These are phyloP conservation scores for Penicillium capsulatum DNA, from an alignment of 2,329 filamentous ascomycete species.

Conservation along the genomic window DNA sequence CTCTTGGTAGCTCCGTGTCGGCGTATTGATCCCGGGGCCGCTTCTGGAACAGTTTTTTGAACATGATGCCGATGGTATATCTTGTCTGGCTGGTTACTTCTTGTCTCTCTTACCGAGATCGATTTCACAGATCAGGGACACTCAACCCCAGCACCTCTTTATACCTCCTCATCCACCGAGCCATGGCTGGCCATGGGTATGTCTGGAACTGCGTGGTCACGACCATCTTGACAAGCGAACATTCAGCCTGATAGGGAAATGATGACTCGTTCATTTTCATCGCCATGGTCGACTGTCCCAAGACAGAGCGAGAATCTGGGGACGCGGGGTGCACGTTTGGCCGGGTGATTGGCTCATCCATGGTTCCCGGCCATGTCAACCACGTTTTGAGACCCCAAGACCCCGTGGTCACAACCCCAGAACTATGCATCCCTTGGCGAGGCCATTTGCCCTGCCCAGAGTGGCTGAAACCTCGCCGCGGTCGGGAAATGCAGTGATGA, in stretches of 20 bases:
- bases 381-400: constrained; percentile 9
- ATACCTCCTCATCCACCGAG: constrained; percentile 7
- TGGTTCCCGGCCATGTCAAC: constrained; percentile 2
- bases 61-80: constrained; percentile 9
- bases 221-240: constrained; percentile 1
- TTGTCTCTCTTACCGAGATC: too few relatives aligned
- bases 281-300: constrained; percentile 3
- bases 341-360: constrained; percentile 4
- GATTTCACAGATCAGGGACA: too few relatives aligned
- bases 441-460: too few relatives aligned
- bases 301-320: constrained; percentile 13
- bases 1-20: constrained; percentile 9
- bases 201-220: constrained; percentile 2
- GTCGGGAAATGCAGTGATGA: constrained; percentile 11
- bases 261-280: constrained; percentile 22
- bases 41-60: constrained; percentile 17
- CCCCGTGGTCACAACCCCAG: constrained; percentile 4
- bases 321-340: constrained; percentile 9
- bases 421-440: too few relatives aligned
- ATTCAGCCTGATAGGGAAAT: constrained; percentile 5
- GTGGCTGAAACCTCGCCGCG: too few relatives aligned
- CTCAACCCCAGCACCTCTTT: constrained; percentile 3
- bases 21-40: constrained; percentile 12
- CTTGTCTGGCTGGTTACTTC: too few relatives aligned
- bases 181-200: constrained; percentile 1